Percentiles rank a stretch among this genome's conserved stretches.
Evolutionary conservation across 176 grass and related monocot species (phyloP).

Genomic region (Avena insularis): DNA sequence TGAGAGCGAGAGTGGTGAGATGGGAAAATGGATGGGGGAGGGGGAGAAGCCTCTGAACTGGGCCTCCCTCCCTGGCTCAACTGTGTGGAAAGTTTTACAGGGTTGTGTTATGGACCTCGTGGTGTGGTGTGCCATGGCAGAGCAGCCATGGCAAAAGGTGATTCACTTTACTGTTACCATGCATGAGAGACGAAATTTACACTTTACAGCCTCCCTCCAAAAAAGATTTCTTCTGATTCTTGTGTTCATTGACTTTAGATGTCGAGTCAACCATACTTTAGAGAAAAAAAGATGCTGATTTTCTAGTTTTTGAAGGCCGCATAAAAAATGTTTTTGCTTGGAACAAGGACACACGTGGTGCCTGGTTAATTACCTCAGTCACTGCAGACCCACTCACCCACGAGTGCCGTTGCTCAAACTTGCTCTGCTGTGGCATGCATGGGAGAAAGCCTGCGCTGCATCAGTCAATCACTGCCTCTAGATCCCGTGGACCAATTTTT

Average conservation of each 20-base stretch:
- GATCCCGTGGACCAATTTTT: background rate
- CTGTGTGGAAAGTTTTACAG: slow-evolving; percentile 47
- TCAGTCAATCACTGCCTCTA: slow-evolving; percentile 6
- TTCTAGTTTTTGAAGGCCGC: background rate
- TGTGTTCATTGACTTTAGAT: slow-evolving; percentile 1
- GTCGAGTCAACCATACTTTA: background rate
- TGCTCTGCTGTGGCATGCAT: slow-evolving; percentile 1
- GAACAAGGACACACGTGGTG: background rate
- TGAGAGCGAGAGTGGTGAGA: slow-evolving; percentile 4
- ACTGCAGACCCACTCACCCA: background rate
- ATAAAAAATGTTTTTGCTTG: slow-evolving; percentile 23
- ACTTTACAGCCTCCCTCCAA: background rate
- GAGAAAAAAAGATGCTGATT: background rate
- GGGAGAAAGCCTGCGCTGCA: slow-evolving; percentile 36
- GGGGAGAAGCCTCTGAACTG: slow-evolving; percentile 11
- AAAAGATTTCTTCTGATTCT: background rate
- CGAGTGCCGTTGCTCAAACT: too few species aligned
- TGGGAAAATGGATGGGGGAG: background rate
- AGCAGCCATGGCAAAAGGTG: slow-evolving; percentile 27
- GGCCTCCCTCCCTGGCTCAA: slow-evolving; percentile 5
- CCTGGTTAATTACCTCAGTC: slow-evolving; percentile 3
- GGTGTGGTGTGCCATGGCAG: background rate
- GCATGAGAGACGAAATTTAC: slow-evolving; percentile 32
- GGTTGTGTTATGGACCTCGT: background rate
- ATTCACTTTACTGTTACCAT: slow-evolving; percentile 49